Evolutionary conservation across 768 basidiomycete genomes (phyloP).

Genomic region (Suillus luteus): DNA sequence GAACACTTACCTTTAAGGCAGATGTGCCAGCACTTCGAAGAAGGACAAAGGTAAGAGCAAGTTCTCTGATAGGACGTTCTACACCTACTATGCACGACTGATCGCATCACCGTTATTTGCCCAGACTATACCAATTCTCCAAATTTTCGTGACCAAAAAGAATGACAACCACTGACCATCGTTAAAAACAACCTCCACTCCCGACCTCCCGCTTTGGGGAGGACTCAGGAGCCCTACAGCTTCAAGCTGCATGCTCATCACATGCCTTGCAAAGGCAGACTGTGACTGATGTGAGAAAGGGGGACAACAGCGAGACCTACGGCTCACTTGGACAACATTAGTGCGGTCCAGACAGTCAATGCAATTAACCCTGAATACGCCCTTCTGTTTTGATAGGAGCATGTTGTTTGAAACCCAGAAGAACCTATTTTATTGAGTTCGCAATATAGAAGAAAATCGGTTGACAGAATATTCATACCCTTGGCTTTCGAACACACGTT

Average conservation of each 20-base stretch:
- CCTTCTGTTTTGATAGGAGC: slow-evolving; percentile 79
- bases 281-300: slow-evolving; percentile 33
- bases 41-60: neutral
- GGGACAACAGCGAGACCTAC: neutral
- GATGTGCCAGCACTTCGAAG: slow-evolving; percentile 86
- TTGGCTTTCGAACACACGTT: slow-evolving; percentile 75
- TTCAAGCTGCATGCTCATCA: slow-evolving; percentile 74
- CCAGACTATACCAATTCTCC: slow-evolving; percentile 62
- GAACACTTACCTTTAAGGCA: slow-evolving; percentile 73
- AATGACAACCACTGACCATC: slow-evolving; percentile 49
- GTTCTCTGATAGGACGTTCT: neutral
- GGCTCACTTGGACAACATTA: slow-evolving; percentile 83
- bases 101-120: slow-evolving; percentile 98
- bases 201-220: slow-evolving; percentile 52
- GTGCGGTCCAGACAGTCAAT: slow-evolving; percentile 96
- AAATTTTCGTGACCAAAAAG: neutral
- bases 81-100: slow-evolving; percentile 78
- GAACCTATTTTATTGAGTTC: slow-evolving; percentile 49
- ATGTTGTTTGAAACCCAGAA: slow-evolving; percentile 77
- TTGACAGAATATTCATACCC: slow-evolving; percentile 48
- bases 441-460: slow-evolving; percentile 6
- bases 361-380: slow-evolving; percentile 89
- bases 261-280: slow-evolving; percentile 89
- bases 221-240: slow-evolving; percentile 69
- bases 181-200: slow-evolving; percentile 77